Evolutionary conservation across 495 filamentous ascomycete species (phyloP).

Genomic region (Xeromyces bisporus): DNA sequence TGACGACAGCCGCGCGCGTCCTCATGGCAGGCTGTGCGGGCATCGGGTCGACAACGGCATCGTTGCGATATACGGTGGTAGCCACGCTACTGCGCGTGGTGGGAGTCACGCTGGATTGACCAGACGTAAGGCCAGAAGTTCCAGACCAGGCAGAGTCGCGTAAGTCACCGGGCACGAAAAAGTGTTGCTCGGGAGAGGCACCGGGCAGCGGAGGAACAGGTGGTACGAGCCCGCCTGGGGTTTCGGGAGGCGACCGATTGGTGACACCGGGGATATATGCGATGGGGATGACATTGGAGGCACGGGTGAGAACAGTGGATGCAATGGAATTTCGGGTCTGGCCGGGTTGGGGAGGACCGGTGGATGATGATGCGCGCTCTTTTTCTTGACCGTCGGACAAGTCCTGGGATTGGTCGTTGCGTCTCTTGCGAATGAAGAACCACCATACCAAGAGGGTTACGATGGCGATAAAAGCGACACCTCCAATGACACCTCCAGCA

Average conservation of each 20-base stretch:
- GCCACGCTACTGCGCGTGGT: constrained; percentile 65
- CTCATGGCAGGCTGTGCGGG: constrained; percentile 73
- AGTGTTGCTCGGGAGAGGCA: constrained; percentile 61
- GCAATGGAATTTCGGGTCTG: constrained; percentile 85
- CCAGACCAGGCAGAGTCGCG: constrained; percentile 73
- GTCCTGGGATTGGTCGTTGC: constrained; percentile 36
- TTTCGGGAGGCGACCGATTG: constrained; percentile 70
- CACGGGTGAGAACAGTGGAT: constrained; percentile 85
- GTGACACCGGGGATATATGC: constrained; percentile 97
- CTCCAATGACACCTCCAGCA: constrained; percentile 69
- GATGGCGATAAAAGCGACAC: constrained; percentile 47
- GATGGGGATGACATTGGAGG: constrained; percentile 98
- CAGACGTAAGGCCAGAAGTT: too few relatives aligned
- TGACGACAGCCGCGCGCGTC: constrained; percentile 78
- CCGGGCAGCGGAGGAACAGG: constrained; percentile 86
- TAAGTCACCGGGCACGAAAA: constrained; percentile 85
- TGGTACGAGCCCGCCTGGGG: constrained; percentile 67
- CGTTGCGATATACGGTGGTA: constrained; percentile 81
- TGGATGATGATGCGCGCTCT: constrained; percentile 29
- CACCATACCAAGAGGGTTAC: constrained; percentile 70
- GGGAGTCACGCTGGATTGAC: constrained; percentile 43
- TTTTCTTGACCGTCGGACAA: constrained; percentile 36
- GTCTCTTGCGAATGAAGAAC: constrained; percentile 67
- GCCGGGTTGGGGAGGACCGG: constrained; percentile 57
- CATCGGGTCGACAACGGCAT: constrained; percentile 61